Base-by-base conservation (phyloP, 2,329 filamentous ascomycete genomes). In the Camillea tinctor region DNA sequence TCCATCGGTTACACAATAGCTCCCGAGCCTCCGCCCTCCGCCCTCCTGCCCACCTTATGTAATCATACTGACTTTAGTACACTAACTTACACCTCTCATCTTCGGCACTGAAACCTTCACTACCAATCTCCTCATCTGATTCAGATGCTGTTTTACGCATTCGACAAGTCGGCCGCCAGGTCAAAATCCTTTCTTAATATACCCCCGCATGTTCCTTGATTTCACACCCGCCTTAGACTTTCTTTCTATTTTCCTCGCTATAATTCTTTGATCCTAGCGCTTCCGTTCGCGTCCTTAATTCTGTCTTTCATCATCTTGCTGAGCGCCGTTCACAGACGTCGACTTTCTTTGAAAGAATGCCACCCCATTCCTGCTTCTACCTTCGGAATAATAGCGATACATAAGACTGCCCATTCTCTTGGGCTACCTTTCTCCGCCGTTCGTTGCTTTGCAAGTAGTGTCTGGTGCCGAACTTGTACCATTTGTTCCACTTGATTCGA, bases 281-380 rank as follows among this genome's bases (percentile, higher is more conserved):
- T 19, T 53, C 57, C 51, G 22, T 56, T 59, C 22, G 19, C 50
- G 22, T 51, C 22, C 20, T 51, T 21, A 5, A 13, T 24, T n/a
- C 11, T 44, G 36, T 54, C 52, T 49, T 54, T 57, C 50, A 44
- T 51, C 24, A 24, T 50, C 56, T 48, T 51, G 56, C 48, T 49
- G 50, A 21, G 20, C 48, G 55, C 59, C 65, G 66, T 68, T 66
- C 44, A 65, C 66, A 68, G 64, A 59, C 52, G 54, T 48, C 17
- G 19, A 50, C 50, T 56, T 59, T 50, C 52, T 62, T 58, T 64
- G 63, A 69, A 71, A 73, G 70, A 68, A 72, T 73, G 69, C 60
- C 63, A 60, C 54, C 60, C 53, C 67, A 68, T 71, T 69, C 66
- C 67, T 65, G 56, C 63, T 53, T 50, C 57, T 54, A 56, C 57